Conservation (phyloP, 2,329 filamentous ascomycete genomes). For the Geosmithia flava region DNA sequence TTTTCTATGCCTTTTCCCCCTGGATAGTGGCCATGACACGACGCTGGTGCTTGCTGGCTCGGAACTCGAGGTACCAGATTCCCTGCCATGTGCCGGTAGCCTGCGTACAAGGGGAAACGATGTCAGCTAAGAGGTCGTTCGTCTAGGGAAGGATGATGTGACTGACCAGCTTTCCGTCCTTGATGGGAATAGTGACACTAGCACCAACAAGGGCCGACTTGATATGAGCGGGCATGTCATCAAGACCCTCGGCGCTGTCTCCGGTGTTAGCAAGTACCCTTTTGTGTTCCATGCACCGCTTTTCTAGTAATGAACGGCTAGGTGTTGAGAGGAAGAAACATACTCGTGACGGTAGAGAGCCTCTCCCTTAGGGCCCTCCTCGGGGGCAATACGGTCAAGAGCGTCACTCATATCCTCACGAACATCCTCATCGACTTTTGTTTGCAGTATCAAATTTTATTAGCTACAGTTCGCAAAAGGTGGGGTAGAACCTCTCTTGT, state of each 20-base stretch:
- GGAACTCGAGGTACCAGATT: slow-evolving; percentile 92
- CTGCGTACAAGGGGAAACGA: slow-evolving; percentile 13
- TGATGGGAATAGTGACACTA: slow-evolving; percentile 83
- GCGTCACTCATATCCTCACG: slow-evolving; percentile 88
- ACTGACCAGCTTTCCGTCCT: slow-evolving; percentile 62
- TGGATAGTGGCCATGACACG: slow-evolving; percentile 89
- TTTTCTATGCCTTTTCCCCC: slow-evolving; percentile 52
- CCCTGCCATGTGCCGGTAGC: slow-evolving; percentile 67
- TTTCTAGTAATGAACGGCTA: not conserved
- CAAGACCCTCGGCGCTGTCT: slow-evolving; percentile 62
- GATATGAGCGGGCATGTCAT: slow-evolving; percentile 97
- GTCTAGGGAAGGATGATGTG: not conserved
- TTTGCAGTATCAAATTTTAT: not conserved
- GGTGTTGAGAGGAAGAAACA: slow-evolving; percentile 4
- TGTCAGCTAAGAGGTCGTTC: not conserved
- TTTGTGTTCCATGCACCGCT: not conserved
- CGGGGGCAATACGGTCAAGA: slow-evolving; percentile 78
- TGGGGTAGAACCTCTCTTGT: not conserved
- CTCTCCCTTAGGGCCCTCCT: slow-evolving; percentile 57
- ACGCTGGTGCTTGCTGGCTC: slow-evolving; percentile 61
- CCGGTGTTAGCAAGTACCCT: not conserved
- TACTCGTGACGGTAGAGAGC: slow-evolving; percentile 64
- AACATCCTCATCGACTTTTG: slow-evolving; percentile 55
- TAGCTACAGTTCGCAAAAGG: not conserved
- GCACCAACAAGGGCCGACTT: slow-evolving; percentile 85